Evolutionary conservation across 306 rosid species (phyloP).

Genomic region (Cucurbita maxima): DNA sequence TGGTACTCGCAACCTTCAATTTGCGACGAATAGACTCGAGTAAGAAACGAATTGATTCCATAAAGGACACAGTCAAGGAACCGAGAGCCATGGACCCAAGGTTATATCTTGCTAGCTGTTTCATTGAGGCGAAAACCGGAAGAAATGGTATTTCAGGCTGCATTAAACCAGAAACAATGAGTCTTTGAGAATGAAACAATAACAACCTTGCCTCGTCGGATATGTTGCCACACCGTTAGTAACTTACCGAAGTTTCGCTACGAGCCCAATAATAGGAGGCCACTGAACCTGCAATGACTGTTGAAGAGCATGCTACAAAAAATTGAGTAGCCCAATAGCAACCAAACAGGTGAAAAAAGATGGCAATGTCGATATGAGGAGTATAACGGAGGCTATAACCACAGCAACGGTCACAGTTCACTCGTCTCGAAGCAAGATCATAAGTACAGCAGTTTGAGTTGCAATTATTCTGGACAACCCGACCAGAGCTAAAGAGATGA

Average conservation of each 20-base stretch:
- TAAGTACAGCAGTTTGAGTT: conserved; percentile 67
- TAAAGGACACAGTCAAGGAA: conserved; percentile 72
- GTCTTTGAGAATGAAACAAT: background rate
- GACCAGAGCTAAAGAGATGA: conserved; percentile 82
- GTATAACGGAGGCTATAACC: conserved; percentile 75
- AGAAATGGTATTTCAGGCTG: conserved; percentile 89
- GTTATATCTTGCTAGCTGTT: conserved; percentile 61
- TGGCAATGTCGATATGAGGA: conserved; percentile 65
- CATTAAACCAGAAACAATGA: conserved; percentile 16
- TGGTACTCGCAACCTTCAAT: conserved; percentile 44
- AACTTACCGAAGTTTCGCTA: conserved; percentile 77
- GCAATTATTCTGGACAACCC: conserved; percentile 68
- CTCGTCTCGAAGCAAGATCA: conserved; percentile 46
- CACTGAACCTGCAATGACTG: conserved; percentile 87
- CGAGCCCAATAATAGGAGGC: conserved; percentile 94
- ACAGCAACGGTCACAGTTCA: conserved; percentile 66
- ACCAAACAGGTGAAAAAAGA: conserved; percentile 89
- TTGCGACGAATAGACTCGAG: conserved; percentile 83
- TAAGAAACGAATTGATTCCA: conserved; percentile 79
- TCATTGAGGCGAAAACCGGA: conserved; percentile 86
- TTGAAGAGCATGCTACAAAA: conserved; percentile 70
- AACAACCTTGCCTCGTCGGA: background rate
- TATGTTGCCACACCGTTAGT: background rate
- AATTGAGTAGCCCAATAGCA: conserved; percentile 93
- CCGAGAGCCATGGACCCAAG: conserved; percentile 93